Conservation (phyloP, 106 monocot species). For the Agapanthus africanus region DNA sequence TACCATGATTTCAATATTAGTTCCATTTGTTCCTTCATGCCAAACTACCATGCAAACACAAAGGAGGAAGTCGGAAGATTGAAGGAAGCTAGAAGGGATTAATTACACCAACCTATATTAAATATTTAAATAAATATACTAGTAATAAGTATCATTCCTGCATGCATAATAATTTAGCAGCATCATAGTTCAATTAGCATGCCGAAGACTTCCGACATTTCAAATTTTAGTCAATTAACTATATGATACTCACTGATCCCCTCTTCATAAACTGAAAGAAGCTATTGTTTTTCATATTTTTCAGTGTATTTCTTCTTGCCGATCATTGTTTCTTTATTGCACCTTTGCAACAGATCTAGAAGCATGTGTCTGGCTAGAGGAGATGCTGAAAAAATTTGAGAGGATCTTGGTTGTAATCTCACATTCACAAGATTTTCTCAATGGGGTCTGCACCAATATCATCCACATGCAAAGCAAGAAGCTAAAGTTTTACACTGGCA, state of each 20-base stretch:
- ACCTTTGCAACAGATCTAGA: constrained; percentile 58
- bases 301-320: too few relatives aligned
- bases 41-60: too few relatives aligned
- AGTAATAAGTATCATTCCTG: too few relatives aligned
- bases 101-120: too few relatives aligned
- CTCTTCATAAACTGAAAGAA: not conserved
- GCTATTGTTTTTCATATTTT: too few relatives aligned
- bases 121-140: too few relatives aligned
- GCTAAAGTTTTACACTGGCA: constrained; percentile 81
- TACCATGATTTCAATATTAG: not conserved
- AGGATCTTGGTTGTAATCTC: constrained; percentile 88
- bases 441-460: constrained; percentile 95
- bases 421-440: constrained; percentile 96
- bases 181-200: not conserved
- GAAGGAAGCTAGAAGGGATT: too few relatives aligned
- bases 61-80: too few relatives aligned
- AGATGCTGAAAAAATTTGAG: constrained; percentile 84
- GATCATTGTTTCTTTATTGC: not conserved
- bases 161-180: not conserved
- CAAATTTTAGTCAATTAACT: too few relatives aligned
- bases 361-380: constrained; percentile 98
- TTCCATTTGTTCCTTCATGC: not conserved
- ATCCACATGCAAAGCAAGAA: constrained; percentile 99
- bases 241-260: too few relatives aligned
- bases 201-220: not conserved